Evolutionary conservation across 163 green algal species (phyloP).

Genomic region (Volvox carteri): DNA sequence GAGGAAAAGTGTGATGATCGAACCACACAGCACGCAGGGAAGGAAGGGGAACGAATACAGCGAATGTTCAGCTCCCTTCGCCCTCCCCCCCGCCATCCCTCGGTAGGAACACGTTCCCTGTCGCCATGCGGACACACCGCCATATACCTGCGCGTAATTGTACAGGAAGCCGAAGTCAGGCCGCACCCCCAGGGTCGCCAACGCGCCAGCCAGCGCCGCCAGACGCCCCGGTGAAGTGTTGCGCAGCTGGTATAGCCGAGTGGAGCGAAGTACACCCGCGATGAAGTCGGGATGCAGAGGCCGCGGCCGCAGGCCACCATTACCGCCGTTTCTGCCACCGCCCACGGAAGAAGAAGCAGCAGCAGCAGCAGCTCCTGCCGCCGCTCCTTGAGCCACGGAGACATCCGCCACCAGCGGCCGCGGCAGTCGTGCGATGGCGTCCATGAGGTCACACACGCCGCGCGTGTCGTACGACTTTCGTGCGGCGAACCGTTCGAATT

Average conservation of each 20-base stretch:
- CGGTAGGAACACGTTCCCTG: too few species aligned
- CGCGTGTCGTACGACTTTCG: slow-evolving; percentile 49
- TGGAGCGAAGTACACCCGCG: slow-evolving; percentile 33
- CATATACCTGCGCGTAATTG: slow-evolving; percentile 59
- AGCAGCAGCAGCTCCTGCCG: neutral
- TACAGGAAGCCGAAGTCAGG: slow-evolving; percentile 59
- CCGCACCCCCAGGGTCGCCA: slow-evolving; percentile 28
- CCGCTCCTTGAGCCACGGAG: neutral
- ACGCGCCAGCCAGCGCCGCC: slow-evolving; percentile 36
- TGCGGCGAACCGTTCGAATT: slow-evolving; percentile 40
- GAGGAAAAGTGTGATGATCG: neutral
- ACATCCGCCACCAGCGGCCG: neutral
- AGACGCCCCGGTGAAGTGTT: slow-evolving; percentile 45
- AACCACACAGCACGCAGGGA: too few species aligned
- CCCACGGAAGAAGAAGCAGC: too few species aligned
- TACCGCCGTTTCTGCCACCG: neutral
- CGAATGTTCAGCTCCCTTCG: too few species aligned
- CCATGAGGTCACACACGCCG: slow-evolving; percentile 55
- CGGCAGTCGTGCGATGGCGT: slow-evolving; percentile 49
- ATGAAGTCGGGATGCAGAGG: slow-evolving; percentile 46
- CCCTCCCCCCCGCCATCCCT: too few species aligned
- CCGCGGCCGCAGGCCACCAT: neutral
- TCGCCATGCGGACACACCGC: too few species aligned
- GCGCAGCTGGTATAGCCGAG: slow-evolving; percentile 38
- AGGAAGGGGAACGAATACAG: too few species aligned